Percentiles rank a stretch among this genome's conserved stretches.
Evolutionary conservation across 2,329 filamentous ascomycete genomes (phyloP).

Genomic region (Alternaria atra): DNA sequence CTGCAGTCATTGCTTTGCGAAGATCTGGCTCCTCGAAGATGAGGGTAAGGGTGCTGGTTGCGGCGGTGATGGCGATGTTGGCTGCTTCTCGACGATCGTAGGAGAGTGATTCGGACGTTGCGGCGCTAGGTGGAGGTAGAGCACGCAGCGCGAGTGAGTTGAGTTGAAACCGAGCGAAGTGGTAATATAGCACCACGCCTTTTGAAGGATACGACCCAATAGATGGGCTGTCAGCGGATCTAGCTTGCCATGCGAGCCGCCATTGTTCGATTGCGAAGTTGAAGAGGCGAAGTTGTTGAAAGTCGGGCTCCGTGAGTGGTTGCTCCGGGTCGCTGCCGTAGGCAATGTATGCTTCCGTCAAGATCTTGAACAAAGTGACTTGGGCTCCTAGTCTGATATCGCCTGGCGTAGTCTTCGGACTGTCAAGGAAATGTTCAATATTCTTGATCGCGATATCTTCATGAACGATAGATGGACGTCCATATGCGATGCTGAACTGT

Average conservation of each 20-base stretch:
- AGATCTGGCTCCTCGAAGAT: constrained; percentile 58
- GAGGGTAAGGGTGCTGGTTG: constrained; percentile 57
- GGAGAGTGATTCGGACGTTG: constrained; percentile 57
- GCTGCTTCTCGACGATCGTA: constrained; percentile 53
- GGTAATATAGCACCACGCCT: constrained; percentile 62
- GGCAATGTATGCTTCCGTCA: constrained; percentile 45
- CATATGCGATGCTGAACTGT: constrained; percentile 53
- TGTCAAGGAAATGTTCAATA: constrained; percentile 45
- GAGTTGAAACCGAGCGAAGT: constrained; percentile 64
- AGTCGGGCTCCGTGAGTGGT: constrained; percentile 49
- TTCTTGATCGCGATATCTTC: constrained; percentile 51
- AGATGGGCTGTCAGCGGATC: constrained; percentile 37
- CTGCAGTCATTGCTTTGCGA: constrained; percentile 53
- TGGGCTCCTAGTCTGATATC: constrained; percentile 44
- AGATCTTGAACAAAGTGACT: constrained; percentile 45
- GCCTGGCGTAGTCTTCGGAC: constrained; percentile 38
- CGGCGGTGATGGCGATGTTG: constrained; percentile 57
- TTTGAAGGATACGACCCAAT: constrained; percentile 55
- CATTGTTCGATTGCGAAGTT: constrained; percentile 57
- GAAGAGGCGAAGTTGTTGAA: constrained; percentile 51
- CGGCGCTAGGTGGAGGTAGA: constrained; percentile 53
- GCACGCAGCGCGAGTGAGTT: constrained; percentile 58
- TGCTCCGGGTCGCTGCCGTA: constrained; percentile 49
- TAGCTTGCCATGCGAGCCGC: constrained; percentile 51
- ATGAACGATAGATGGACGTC: constrained; percentile 53